Conservation (phyloP, 371 early-diverging fungal species). For the Mortierella sp. region DNA sequence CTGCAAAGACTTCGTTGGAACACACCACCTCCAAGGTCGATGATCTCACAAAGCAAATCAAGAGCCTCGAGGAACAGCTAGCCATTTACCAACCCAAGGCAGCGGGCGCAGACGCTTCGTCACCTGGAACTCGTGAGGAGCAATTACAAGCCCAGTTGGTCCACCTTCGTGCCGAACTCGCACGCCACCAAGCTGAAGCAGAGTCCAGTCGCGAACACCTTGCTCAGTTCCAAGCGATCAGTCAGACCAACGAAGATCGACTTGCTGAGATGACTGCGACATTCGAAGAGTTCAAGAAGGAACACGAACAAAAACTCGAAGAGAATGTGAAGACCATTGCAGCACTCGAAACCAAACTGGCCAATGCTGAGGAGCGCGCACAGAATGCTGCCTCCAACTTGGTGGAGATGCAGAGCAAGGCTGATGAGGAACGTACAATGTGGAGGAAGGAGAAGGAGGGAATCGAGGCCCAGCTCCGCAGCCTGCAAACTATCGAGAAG, state of each 20-base stretch:
- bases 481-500: constrained; percentile 51
- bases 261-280: constrained; percentile 58
- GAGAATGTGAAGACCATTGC: constrained; percentile 38
- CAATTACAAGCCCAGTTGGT: constrained; percentile 41
- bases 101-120: constrained; percentile 21
- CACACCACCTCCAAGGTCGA: constrained; percentile 56
- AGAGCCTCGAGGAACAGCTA: constrained; percentile 53
- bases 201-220: constrained; percentile 56
- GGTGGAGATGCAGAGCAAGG: constrained; percentile 59
- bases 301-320: constrained; percentile 48
- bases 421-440: constrained; percentile 56
- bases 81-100: constrained; percentile 44
- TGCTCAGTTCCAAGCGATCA: constrained; percentile 64
- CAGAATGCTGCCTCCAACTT: constrained; percentile 53
- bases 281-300: constrained; percentile 58
- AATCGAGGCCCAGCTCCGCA: constrained; percentile 55
- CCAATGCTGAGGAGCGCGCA: constrained; percentile 53
- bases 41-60: constrained; percentile 61
- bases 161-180: constrained; percentile 41
- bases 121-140: constrained; percentile 43
- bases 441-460: constrained; percentile 51
- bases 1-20: constrained; percentile 53
- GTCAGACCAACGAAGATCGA: constrained; percentile 58
- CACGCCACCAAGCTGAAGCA: constrained; percentile 52
- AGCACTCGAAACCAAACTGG: constrained; percentile 47